Conservation (phyloP, 1,139 yeast species). For the Wickerhamomyces sp. region DNA sequence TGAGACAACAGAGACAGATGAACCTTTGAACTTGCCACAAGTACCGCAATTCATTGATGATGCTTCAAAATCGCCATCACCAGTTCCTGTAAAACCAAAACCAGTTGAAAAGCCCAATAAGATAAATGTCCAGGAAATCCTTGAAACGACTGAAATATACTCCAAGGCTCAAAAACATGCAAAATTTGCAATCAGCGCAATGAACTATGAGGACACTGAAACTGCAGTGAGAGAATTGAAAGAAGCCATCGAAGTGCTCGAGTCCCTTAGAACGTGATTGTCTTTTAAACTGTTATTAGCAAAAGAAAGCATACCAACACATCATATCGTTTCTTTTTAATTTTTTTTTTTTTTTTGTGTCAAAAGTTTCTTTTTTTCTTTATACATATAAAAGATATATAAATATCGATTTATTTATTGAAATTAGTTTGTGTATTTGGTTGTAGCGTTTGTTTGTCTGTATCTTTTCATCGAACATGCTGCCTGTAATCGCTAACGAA, state of each 20-base stretch:
- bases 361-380: too few relatives aligned
- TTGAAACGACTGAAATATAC: conserved; percentile 58
- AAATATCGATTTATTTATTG: too few relatives aligned
- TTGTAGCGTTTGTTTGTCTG: too few relatives aligned
- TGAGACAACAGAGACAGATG: neutral
- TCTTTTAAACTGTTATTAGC: too few relatives aligned
- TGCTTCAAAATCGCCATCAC: conserved; percentile 2
- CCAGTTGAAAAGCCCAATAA: conserved; percentile 3
- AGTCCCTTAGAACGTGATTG: conserved; percentile 11
- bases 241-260: conserved; percentile 51
- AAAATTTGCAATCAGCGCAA: conserved; percentile 87
- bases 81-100: neutral
- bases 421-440: too few relatives aligned
- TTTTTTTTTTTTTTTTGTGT: too few relatives aligned
- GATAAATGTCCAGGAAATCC: conserved; percentile 37
- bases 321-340: too few relatives aligned
- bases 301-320: too few relatives aligned
- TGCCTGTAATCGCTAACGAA: conserved; percentile 1
- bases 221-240: conserved; percentile 80
- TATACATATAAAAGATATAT: too few relatives aligned
- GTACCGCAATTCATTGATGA: conserved; percentile 7
- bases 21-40: conserved; percentile 9
- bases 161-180: conserved; percentile 80
- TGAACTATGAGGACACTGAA: conserved; percentile 80
- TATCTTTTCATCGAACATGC: too few relatives aligned